Evolutionary conservation across 768 basidiomycete genomes (phyloP), one percentile per base, ranked within the genome.

Genomic region (Lentinula detonsa): DNA sequence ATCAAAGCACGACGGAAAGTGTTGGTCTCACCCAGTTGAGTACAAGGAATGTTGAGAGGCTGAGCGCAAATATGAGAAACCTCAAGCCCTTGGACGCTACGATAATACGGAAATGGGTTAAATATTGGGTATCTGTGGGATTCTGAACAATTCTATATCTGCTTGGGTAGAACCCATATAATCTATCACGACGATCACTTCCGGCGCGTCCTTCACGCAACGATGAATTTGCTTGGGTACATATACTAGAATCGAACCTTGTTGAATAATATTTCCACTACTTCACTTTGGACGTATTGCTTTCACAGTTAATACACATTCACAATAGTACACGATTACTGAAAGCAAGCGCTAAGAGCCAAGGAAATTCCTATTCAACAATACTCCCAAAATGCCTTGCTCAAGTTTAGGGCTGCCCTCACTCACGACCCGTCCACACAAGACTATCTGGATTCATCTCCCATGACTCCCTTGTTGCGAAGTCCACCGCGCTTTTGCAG

Each of bases 371-470:
- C 4, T 64, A 61, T 54, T 53, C 62, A 9, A 52, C 49, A 4
- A 61, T 53, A 23, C 62, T 64, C 39, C 49, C 11, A 28, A 64
- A 55, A 54, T 57, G 60, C 42, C 60, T 61, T n/a, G 43, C 23
- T 21, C 39, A 57, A 37, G 61, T 64, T 64, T 4, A 50, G 61
- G 8, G 54, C 55, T 11, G 61, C 54, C n/a, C 57, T 64, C 34
- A 21, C 40, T n/a, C n/a, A n/a, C n/a, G n/a, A n/a, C n/a, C n/a
- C n/a, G n/a, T n/a, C n/a, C n/a, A n/a, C n/a, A n/a, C n/a, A 39
- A 37, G 39, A 21, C 43, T 45, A 8, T 49, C 45, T n/a, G 39
- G 15, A 28, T 11, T 13, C 28, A 39, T 9, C 43, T 11, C 28
- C 18, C 15, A 49, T 18, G 35, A 59, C 3, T 35, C 33, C 21